phyloP scores from a whole-genome alignment of 2,329 filamentous ascomycete genomes.

The Exserohilum rostratum region DNA sequence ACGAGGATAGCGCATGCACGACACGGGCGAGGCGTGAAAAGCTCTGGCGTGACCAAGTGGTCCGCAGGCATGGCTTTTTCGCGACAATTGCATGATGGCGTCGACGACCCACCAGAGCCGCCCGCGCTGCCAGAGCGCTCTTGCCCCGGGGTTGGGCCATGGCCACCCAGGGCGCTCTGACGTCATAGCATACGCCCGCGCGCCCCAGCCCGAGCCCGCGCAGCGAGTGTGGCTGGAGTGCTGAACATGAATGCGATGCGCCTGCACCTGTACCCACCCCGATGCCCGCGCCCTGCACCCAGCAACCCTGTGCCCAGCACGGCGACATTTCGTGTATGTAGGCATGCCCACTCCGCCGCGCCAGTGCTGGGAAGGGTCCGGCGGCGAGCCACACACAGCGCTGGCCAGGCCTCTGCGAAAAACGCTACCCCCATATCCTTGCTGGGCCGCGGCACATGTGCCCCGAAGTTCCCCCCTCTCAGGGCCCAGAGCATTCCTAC shows the following conservation, averaged over 20 bases:
- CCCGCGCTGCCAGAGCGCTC: background rate
- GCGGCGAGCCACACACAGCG: too few species aligned
- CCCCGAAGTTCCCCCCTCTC: background rate
- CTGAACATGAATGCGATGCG: too few species aligned
- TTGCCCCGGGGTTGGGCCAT: too few species aligned
- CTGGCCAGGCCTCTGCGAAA: background rate
- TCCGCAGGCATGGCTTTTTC: slow-evolving; percentile 9
- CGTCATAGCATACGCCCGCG: background rate
- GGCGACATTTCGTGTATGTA: too few species aligned
- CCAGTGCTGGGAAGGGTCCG: too few species aligned
- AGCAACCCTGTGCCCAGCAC: too few species aligned
- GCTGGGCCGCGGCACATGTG: background rate
- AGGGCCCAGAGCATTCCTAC: background rate
- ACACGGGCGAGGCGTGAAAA: slow-evolving; percentile 8
- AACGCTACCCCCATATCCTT: background rate
- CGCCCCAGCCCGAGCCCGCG: too few species aligned
- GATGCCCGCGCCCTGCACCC: too few species aligned
- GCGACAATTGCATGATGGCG: slow-evolving; percentile 4
- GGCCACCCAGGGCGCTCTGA: background rate
- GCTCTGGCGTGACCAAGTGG: slow-evolving; percentile 8
- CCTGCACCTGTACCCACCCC: too few species aligned
- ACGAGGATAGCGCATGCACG: slow-evolving; percentile 16
- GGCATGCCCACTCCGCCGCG: too few species aligned
- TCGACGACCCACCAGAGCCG: slow-evolving; percentile 1
- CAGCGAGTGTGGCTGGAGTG: too few species aligned